A percentile compares a stretch with the other conserved stretches of the same genome.
Evolutionary conservation across 2,329 filamentous ascomycete species (phyloP).

Genomic region (Claviceps pazoutovae): DNA sequence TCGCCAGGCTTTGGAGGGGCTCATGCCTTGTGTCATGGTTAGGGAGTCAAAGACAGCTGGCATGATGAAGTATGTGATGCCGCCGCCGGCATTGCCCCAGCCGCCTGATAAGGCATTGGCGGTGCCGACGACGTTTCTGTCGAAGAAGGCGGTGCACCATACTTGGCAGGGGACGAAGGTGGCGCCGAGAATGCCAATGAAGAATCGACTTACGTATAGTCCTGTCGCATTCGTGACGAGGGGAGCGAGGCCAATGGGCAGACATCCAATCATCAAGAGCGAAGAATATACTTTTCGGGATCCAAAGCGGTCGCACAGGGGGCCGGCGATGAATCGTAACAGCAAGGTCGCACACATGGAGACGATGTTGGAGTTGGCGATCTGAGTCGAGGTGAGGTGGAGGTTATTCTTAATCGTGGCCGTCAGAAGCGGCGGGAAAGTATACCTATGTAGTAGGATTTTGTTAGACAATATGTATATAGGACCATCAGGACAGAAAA

Average conservation of each 20-base stretch:
- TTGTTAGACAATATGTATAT: background rate
- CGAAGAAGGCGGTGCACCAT: slow-evolving; percentile 86
- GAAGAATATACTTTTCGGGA: slow-evolving; percentile 67
- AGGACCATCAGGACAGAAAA: too few relatives aligned
- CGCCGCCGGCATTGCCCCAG: slow-evolving; percentile 76
- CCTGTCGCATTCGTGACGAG: slow-evolving; percentile 50
- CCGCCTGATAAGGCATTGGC: slow-evolving; percentile 77
- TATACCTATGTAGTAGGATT: slow-evolving; percentile 38
- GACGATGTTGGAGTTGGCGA: slow-evolving; percentile 84
- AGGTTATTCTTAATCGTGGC: slow-evolving; percentile 72
- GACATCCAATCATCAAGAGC: slow-evolving; percentile 61
- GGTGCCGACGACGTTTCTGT: slow-evolving; percentile 81
- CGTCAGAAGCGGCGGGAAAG: slow-evolving; percentile 69
- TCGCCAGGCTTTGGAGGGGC: slow-evolving; percentile 62
- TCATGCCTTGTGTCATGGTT: slow-evolving; percentile 42
- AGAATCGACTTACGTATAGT: slow-evolving; percentile 63
- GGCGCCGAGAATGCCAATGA: slow-evolving; percentile 65
- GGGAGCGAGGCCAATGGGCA: slow-evolving; percentile 73
- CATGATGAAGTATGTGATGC: slow-evolving; percentile 90
- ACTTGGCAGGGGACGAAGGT: slow-evolving; percentile 80
- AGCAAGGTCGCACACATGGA: slow-evolving; percentile 58
- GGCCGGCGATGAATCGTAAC: slow-evolving; percentile 64
- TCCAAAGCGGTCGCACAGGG: slow-evolving; percentile 74
- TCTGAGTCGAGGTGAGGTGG: slow-evolving; percentile 51
- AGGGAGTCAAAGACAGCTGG: slow-evolving; percentile 76